These are phyloP conservation scores for Rosellinia necatrix DNA, from an alignment of 2,329 filamentous ascomycete species.

Conservation along the genomic window DNA sequence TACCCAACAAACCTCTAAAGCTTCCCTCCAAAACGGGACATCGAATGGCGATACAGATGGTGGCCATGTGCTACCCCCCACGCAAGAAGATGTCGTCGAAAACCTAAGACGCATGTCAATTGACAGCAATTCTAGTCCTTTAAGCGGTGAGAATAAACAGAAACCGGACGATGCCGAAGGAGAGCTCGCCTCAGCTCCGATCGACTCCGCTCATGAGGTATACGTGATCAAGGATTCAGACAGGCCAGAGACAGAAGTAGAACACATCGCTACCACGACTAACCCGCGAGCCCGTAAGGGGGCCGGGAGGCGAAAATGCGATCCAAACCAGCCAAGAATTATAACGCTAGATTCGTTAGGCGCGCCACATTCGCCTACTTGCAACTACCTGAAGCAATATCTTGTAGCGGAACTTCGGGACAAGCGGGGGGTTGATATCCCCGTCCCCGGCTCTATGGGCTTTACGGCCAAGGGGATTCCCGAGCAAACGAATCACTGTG, in stretches of 20 bases:
- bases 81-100: slow-evolving; percentile 29
- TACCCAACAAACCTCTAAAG: background rate
- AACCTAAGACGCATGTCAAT: slow-evolving; percentile 39
- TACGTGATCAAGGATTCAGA: slow-evolving; percentile 24
- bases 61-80: background rate
- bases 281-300: slow-evolving; percentile 37
- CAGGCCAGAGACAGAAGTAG: slow-evolving; percentile 20
- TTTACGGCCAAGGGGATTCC: slow-evolving; percentile 79
- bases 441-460: slow-evolving; percentile 43
- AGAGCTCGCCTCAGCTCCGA: slow-evolving; percentile 10
- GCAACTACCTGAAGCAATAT: slow-evolving; percentile 75
- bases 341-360: slow-evolving; percentile 88
- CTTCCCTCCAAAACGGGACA: background rate
- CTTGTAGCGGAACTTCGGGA: slow-evolving; percentile 72
- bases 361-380: slow-evolving; percentile 64
- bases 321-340: slow-evolving; percentile 67
- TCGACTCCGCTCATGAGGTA: slow-evolving; percentile 9
- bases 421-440: slow-evolving; percentile 52
- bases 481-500: slow-evolving; percentile 79
- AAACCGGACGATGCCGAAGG: slow-evolving; percentile 16
- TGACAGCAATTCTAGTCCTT: slow-evolving; percentile 23
- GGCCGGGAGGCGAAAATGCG: slow-evolving; percentile 47
- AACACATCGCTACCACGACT: slow-evolving; percentile 12
- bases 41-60: background rate
- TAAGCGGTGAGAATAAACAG: slow-evolving; percentile 30